Percentiles rank a stretch among this genome's conserved stretches.
Evolutionary conservation across 2,329 filamentous ascomycete species (phyloP).

Genomic region (Zasmidium angulare): DNA sequence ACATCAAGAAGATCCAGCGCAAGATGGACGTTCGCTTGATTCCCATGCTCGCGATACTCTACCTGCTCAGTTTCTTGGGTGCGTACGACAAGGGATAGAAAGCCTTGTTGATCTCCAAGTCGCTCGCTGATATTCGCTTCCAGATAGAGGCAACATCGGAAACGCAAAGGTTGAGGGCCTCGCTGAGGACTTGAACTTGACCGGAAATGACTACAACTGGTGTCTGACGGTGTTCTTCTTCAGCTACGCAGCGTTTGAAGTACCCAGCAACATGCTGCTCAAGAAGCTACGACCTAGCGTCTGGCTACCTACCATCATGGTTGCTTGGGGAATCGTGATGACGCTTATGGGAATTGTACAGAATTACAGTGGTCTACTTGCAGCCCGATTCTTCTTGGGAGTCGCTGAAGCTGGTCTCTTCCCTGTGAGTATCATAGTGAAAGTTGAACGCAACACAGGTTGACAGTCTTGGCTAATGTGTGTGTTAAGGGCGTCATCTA

Average conservation of each 20-base stretch:
- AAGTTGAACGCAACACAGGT: not conserved
- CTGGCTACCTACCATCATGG: constrained; percentile 28
- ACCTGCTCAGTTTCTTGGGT: constrained; percentile 38
- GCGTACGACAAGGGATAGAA: constrained; percentile 16
- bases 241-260: constrained; percentile 41
- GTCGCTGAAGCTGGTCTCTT: constrained; percentile 27
- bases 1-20: constrained; percentile 6
- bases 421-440: not conserved
- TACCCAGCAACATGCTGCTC: constrained; percentile 33
- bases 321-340: constrained; percentile 24
- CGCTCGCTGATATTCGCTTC: not conserved
- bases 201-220: constrained; percentile 32
- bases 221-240: constrained; percentile 38
- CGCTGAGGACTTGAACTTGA: constrained; percentile 14
- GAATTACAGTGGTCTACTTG: constrained; percentile 27
- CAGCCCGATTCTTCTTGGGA: constrained; percentile 27
- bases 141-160: constrained; percentile 25
- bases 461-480: not conserved
- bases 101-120: not conserved
- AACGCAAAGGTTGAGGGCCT: constrained; percentile 32
- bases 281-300: constrained; percentile 29
- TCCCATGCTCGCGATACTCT: constrained; percentile 40
- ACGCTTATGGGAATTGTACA: constrained; percentile 26
- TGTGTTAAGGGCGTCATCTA: constrained; percentile 29
- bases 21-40: constrained; percentile 28